These are phyloP conservation scores for Dictyostelium capitatum DNA, from an alignment of 78 protist species.

Conservation along the genomic window DNA sequence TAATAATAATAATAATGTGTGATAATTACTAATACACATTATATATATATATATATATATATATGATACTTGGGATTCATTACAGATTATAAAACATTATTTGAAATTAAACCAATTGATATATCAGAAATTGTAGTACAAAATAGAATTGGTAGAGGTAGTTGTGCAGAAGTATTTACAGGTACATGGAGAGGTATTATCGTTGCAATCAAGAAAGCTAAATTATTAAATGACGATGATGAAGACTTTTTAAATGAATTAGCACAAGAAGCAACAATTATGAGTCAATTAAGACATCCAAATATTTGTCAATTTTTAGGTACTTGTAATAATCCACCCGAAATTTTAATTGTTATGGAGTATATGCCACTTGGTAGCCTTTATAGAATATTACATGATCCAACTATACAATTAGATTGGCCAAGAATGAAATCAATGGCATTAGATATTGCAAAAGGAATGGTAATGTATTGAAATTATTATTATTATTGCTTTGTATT, in stretches of 20 bases:
- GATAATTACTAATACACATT: neutral
- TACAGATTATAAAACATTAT: conserved; percentile 55
- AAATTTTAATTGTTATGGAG: conserved; percentile 86
- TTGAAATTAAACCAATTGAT: conserved; percentile 78
- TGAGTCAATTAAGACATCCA: conserved; percentile 85
- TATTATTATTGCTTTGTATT: neutral
- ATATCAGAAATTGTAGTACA: conserved; percentile 53
- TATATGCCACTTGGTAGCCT: conserved; percentile 82
- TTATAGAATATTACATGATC: conserved; percentile 75
- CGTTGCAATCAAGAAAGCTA: conserved; percentile 84
- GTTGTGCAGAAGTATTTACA: conserved; percentile 85
- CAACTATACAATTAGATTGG: conserved; percentile 35
- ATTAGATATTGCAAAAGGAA: conserved; percentile 83
- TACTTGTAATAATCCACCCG: conserved; percentile 81
- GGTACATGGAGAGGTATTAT: conserved; percentile 86
- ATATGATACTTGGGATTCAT: too few species aligned
- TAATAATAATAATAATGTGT: neutral
- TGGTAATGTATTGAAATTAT: conserved; percentile 20
- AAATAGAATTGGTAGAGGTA: conserved; percentile 83
- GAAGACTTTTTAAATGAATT: conserved; percentile 66
- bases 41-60: neutral
- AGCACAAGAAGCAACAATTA: conserved; percentile 80
- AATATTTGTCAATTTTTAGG: conserved; percentile 88
- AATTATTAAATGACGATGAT: conserved; percentile 57
- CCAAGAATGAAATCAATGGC: conserved; percentile 74